Conservation (phyloP, 2,329 filamentous ascomycete species). For the Sarocladium strictum region DNA sequence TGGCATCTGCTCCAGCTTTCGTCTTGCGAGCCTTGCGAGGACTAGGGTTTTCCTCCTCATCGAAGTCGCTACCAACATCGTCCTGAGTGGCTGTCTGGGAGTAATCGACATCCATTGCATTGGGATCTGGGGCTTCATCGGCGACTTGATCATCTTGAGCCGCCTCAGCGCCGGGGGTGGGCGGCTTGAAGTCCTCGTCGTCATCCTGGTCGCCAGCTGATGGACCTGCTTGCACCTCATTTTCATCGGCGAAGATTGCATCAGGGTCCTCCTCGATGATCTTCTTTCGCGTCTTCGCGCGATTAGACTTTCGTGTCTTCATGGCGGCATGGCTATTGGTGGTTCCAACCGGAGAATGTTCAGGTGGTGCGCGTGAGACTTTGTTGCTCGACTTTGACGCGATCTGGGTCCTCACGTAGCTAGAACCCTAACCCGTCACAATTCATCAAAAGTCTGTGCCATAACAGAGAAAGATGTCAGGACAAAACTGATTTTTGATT, state of each 20-base stretch:
- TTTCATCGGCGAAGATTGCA: not conserved
- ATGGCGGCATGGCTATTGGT: not conserved
- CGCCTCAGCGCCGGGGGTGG: not conserved
- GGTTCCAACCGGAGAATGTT: not conserved
- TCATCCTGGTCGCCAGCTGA: not conserved
- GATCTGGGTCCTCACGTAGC: not conserved
- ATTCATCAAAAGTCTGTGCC: not conserved
- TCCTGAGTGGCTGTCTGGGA: not conserved
- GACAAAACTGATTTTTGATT: no score
- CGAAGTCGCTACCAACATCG: not conserved
- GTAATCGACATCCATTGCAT: not conserved
- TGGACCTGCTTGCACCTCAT: not conserved
- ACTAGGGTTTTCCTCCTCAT: not conserved
- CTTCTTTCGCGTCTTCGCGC: not conserved
- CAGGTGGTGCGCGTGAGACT: not conserved
- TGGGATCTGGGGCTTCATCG: not conserved
- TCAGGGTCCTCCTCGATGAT: not conserved
- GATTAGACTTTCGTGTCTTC: not conserved
- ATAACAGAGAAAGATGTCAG: no score
- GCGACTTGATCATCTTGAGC: not conserved
- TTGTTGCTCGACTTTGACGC: not conserved
- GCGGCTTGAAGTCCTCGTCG: constrained; percentile 1
- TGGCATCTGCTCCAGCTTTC: not conserved
- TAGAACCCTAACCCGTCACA: constrained; percentile 1
- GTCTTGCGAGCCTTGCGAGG: not conserved